These are phyloP conservation scores for Lophiostoma macrostomum DNA, from an alignment of 495 filamentous ascomycete species.

Conservation along the genomic window DNA sequence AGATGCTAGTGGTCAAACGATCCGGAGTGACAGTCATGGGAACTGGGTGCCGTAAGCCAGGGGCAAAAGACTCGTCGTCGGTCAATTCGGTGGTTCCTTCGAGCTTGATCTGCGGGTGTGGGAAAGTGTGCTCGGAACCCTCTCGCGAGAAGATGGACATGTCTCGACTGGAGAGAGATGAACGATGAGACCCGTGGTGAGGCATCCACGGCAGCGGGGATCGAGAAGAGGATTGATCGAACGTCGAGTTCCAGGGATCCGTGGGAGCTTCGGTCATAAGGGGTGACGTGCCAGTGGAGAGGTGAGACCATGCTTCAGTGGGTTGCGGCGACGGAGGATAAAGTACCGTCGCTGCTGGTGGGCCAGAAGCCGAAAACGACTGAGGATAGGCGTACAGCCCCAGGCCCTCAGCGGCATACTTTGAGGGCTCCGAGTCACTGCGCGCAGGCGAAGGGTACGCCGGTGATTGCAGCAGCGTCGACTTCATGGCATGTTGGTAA, in stretches of 20 bases:
- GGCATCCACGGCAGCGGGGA: conserved; percentile 24
- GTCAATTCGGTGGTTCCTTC: conserved; percentile 19
- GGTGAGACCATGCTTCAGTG: conserved; percentile 28
- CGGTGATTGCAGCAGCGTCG: conserved; percentile 21
- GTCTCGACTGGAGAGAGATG: conserved; percentile 25
- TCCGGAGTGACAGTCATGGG: conserved; percentile 26
- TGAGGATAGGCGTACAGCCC: conserved; percentile 30
- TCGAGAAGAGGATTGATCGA: conserved; percentile 21
- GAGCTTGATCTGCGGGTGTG: conserved; percentile 25
- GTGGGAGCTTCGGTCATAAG: conserved; percentile 24
- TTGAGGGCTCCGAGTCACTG: conserved; percentile 25
- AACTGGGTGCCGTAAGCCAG: not conserved
- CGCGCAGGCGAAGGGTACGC: conserved; percentile 31
- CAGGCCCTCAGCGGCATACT: conserved; percentile 26
- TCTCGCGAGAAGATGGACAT: conserved; percentile 29
- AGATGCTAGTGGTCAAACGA: conserved; percentile 16
- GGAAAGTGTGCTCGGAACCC: conserved; percentile 13
- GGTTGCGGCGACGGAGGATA: conserved; percentile 32
- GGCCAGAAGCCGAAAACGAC: conserved; percentile 3
- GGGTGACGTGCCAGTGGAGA: conserved; percentile 17
- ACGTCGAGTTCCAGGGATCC: conserved; percentile 24
- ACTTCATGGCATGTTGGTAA: conserved; percentile 28
- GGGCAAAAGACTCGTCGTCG: conserved; percentile 7
- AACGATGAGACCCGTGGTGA: conserved; percentile 23
- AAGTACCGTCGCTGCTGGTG: conserved; percentile 7